Evolutionary conservation across 2,329 filamentous ascomycete genomes (phyloP), one percentile per base, ranked within the genome.

Genomic region (Paecilomyces niveus): DNA sequence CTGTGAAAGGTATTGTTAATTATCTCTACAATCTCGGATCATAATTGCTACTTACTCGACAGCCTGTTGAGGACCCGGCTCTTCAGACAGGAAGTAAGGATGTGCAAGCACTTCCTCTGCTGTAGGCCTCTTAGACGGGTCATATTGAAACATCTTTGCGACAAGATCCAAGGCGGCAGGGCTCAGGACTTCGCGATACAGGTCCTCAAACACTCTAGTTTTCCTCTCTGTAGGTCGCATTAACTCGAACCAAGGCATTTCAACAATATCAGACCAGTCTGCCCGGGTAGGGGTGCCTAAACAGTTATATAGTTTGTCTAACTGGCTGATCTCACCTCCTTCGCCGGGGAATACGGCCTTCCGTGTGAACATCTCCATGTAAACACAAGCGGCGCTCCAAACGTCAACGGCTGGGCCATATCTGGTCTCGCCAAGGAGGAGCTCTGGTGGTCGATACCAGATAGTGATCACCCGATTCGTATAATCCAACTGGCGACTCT

Each of bases 391-490:
- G 1, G 94, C 94, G 69, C 92, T 96, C 94, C 94, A 99, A 35
- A 99, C 89, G 69, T 97, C 92, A 13, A 96, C 91, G 1, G 90
- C 90, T 0, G 90, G 89, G 3, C 89, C 91, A 70, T 97, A 97
- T 66, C 90, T 86, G 4, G 92, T 96, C 73, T 96, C 92, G 6
- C 92, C 92, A 1, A 96, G 82, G 0, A 96, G 79, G n/a, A 97
- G 81, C 72, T 97, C 92, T 0, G 92, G 92, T 0, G 91, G 90
- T 3, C 92, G 85, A 72, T 97, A 97, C 95, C 95, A 99, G 64
- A 99, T 97, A 1, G 94, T 99, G 70, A 99, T 96, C 66, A 99
- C 95, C 35, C 94, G 89, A 71, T 99, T 99, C 1, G 94, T 99
- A 73, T 99, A 99, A 72, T 99, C 93, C 53, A 96, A 83, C 72